Evolutionary conservation across 192 early-diverging fungal genomes (phyloP).

Genomic region (Coemansia sp.): DNA sequence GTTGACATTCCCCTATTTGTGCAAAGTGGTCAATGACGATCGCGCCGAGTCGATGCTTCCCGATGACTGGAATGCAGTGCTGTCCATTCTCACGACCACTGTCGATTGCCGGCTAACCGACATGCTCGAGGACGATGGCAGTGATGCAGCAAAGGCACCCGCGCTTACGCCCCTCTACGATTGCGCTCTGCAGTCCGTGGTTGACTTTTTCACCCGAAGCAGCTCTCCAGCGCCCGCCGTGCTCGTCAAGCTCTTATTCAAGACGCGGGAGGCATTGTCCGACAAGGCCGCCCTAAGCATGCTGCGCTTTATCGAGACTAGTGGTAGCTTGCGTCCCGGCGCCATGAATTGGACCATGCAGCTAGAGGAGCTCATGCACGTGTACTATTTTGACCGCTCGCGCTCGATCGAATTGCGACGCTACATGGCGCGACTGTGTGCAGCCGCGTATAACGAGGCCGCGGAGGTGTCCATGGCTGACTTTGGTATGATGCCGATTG

Average conservation of each 20-base stretch:
- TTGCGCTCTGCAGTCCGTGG: constrained; percentile 30
- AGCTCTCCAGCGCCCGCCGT: constrained; percentile 14
- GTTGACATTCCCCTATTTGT: constrained; percentile 51
- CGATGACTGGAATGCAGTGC: constrained; percentile 45
- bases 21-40: constrained; percentile 47
- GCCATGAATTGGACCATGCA: constrained; percentile 22
- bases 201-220: constrained; percentile 25
- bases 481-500: constrained; percentile 25
- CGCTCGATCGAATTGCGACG: constrained; percentile 41
- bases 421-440: constrained; percentile 30
- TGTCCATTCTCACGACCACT: constrained; percentile 37
- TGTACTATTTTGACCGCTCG: constrained; percentile 55
- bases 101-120: constrained; percentile 28
- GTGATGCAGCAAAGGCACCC: constrained; percentile 13
- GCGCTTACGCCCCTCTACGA: constrained; percentile 38
- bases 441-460: constrained; percentile 17
- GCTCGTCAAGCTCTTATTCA: constrained; percentile 39
- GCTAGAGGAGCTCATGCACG: constrained; percentile 47
- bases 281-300: constrained; percentile 50
- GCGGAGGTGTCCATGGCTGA: constrained; percentile 7
- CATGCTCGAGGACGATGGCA: constrained; percentile 10
- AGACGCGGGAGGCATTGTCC: constrained; percentile 27
- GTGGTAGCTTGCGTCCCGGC: constrained; percentile 36
- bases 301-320: constrained; percentile 33
- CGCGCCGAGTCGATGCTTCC: constrained; percentile 41